Base-by-base conservation (phyloP, 106 monocot species). In the Allium fistulosum region DNA sequence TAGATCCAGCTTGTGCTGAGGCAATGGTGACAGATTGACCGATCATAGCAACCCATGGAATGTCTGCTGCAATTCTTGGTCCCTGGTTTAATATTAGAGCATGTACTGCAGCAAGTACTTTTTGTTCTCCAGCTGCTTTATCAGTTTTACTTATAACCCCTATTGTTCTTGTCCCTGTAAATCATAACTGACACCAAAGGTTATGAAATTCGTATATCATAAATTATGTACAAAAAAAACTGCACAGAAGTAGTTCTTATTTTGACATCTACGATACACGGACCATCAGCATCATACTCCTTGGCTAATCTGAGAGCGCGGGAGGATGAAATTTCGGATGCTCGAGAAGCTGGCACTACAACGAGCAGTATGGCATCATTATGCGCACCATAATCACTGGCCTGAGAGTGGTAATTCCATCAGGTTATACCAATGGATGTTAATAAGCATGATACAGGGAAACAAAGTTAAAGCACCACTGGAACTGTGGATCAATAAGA, bases 331-430 rank as follows among this genome's bases (percentile, higher is more conserved):
- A 94, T 76, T 70, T 94, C 94, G 16, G 90, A 76, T 45, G 90
- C 82, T 68, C 90, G 94, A 13, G 82, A 77, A 74, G 94, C 90
- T 67, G 94, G 89, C 51, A 90, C 63, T 70, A 89, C 75, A n/a
- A 94, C 78, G 53, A 94, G 75, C 72, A 94, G 76, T 82, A 94
- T 86, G 62, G 94, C 94, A 87, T 94, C 90, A 80, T 87, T 94
- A 74, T 75, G 90, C 60, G 87, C 80, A 74, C 84, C 90, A 82
- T 90, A 87, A 46, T 90, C 87, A 68, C 82, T 82, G 15, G 85
- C 66, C 94, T 94, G 67, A 71, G 46, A 12, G 51, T 16, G 55
- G 17, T 16, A 18, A 66, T 17, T 17, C 17, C 65, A 51, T 50
- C 9, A 66, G 9, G 18, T 66, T 49, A 51, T 8, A 26, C 10